Evolutionary conservation across 2,329 filamentous ascomycete species (phyloP).

Genomic region (Epichloe baconii): DNA sequence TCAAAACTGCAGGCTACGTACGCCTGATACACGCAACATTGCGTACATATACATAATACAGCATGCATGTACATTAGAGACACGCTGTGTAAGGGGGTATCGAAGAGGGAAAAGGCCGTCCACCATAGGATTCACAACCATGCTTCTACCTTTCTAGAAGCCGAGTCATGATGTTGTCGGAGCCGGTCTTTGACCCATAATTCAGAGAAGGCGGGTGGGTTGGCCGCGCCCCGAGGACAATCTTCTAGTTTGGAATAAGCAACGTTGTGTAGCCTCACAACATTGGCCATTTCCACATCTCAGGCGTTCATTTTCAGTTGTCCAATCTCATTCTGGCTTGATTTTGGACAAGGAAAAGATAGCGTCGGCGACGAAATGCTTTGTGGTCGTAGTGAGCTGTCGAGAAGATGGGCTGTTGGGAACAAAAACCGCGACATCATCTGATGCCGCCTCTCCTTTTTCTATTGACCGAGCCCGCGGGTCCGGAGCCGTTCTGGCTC

Average conservation of each 20-base stretch:
- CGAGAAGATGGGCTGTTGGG: not conserved
- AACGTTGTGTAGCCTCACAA: no score
- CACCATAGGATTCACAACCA: not conserved
- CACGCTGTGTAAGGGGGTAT: not conserved
- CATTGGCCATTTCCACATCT: no score
- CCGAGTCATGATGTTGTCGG: not conserved
- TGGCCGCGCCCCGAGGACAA: not conserved
- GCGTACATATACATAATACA: not conserved
- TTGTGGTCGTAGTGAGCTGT: not conserved
- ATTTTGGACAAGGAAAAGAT: no score
- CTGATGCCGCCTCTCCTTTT: not conserved
- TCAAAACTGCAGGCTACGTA: not conserved
- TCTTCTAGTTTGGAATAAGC: no score
- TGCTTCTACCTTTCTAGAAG: constrained; percentile 2
- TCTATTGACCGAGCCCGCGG: not conserved
- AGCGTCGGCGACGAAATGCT: not conserved
- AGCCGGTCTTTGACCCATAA: not conserved
- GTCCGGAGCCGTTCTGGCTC: not conserved
- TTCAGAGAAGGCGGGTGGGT: not conserved
- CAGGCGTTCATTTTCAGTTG: no score
- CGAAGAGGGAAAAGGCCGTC: not conserved
- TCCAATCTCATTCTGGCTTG: no score
- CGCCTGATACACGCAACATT: not conserved
- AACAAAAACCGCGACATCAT: not conserved
- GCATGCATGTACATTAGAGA: not conserved